phyloP scores from a whole-genome alignment of 805 yeast genomes.

The Ogataea paraovalis region DNA sequence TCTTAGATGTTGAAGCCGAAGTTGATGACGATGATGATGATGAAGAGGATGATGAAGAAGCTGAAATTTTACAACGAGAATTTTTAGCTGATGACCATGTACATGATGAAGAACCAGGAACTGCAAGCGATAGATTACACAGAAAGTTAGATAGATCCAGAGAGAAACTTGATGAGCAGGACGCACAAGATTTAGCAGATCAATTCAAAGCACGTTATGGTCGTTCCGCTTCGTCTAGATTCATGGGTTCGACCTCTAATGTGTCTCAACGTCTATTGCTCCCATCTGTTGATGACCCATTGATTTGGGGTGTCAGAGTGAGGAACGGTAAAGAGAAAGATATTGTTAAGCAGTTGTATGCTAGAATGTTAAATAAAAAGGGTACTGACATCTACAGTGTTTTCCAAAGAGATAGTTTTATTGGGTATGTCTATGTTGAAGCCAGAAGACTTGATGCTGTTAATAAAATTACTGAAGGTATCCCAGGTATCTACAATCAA shows the following conservation, averaged over 20 bases:
- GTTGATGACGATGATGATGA: slow-evolving; percentile 97
- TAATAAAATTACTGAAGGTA: slow-evolving; percentile 80
- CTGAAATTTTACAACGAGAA: slow-evolving; percentile 81
- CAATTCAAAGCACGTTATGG: slow-evolving; percentile 91
- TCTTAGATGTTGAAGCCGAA: slow-evolving; percentile 97
- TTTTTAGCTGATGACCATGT: slow-evolving; percentile 74
- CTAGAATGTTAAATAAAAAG: slow-evolving; percentile 75
- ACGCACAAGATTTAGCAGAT: slow-evolving; percentile 90
- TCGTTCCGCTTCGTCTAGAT: slow-evolving; percentile 72
- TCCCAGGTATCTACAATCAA: slow-evolving; percentile 71
- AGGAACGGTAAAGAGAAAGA: slow-evolving; percentile 92
- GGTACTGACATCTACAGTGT: slow-evolving; percentile 82
- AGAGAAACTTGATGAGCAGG: slow-evolving; percentile 86
- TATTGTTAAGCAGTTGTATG: slow-evolving; percentile 75
- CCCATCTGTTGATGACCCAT: slow-evolving; percentile 95
- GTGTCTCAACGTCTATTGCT: slow-evolving; percentile 90
- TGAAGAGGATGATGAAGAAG: slow-evolving; percentile 89
- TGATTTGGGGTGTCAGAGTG: slow-evolving; percentile 93
- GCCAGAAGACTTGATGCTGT: slow-evolving; percentile 93
- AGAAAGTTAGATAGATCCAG: slow-evolving; percentile 81
- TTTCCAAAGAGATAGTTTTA: slow-evolving; percentile 90
- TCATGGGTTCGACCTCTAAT: slow-evolving; percentile 77
- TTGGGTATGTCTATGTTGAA: slow-evolving; percentile 90
- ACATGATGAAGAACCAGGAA: slow-evolving; percentile 49
- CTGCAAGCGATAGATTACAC: slow-evolving; percentile 67